phyloP scores from a whole-genome alignment of 1,139 yeast species.

The Eremothecium sinecaudum region DNA sequence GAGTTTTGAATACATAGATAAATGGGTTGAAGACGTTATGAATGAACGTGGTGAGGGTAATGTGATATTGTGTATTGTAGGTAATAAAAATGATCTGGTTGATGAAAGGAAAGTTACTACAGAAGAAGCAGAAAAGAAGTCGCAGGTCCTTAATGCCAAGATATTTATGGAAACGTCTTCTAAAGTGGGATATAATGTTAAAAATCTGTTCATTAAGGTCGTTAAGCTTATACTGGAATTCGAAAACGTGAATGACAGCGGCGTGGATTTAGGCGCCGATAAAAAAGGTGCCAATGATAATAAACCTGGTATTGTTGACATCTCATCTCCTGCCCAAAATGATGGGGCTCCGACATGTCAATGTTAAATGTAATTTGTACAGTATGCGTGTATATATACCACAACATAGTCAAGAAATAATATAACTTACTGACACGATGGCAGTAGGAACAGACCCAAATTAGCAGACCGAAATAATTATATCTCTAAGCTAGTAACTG shows the following conservation, averaged over 20 bases:
- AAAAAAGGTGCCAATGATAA: slow-evolving; percentile 25
- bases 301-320: slow-evolving; percentile 29
- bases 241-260: slow-evolving; percentile 36
- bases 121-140: slow-evolving; percentile 72
- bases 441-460: too few relatives aligned
- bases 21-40: slow-evolving; percentile 81
- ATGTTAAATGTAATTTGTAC: slow-evolving; percentile 16
- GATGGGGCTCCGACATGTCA: slow-evolving; percentile 25
- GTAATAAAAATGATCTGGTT: slow-evolving; percentile 65
- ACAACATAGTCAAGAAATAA: neutral
- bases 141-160: slow-evolving; percentile 68
- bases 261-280: slow-evolving; percentile 1
- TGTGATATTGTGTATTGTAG: slow-evolving; percentile 66
- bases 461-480: too few relatives aligned
- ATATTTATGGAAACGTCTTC: slow-evolving; percentile 90
- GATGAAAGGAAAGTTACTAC: slow-evolving; percentile 66
- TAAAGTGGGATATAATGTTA: slow-evolving; percentile 89
- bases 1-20: slow-evolving; percentile 64
- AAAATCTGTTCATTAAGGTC: slow-evolving; percentile 76
- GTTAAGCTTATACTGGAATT: slow-evolving; percentile 89
- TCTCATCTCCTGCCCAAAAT: slow-evolving; percentile 18
- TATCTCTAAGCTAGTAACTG: too few relatives aligned
- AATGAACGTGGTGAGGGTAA: slow-evolving; percentile 61
- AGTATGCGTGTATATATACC: neutral
- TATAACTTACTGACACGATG: too few relatives aligned